Evolutionary conservation across 306 rosid species (phyloP), one percentile per base, ranked within the genome.

Genomic region (Sophora flavescens): DNA sequence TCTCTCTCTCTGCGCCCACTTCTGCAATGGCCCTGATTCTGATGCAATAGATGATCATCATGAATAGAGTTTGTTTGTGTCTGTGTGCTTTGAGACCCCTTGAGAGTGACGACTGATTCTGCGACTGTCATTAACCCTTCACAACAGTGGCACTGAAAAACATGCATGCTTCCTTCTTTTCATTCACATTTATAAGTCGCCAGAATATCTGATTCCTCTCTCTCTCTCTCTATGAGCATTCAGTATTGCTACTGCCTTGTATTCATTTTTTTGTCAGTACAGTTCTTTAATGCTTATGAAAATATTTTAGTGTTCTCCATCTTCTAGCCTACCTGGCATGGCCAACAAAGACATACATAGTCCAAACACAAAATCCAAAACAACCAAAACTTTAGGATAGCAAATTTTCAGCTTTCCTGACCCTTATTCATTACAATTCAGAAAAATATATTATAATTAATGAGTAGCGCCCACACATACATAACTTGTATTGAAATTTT

Each of bases 61-160:
- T 86, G 85, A 74, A 85, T 84, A 56, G 84, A 81, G 84, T 86
- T 84, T 87, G 92, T 85, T 82, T 90, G 88, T 80, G 87, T 83
- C 86, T 87, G 81, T 68, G 71, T 32, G 63, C 63, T 54, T 66
- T 78, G 58, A 52, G 48, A 39, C 53, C 70, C 70, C 38, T 82
- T 84, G 97, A 89, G 83, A 88, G 90, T 13, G 93, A 92, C 96
- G 81, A 82, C 70, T 88, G 97, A 79, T 69, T 36, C 83, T 83
- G 84, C 83, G 72, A 30, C 83, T 87, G 89, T 85, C 89, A 89
- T 89, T 84, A 84, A 83, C 87, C 75, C 75, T 81, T 77, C 71
- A n/a, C 84, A 79, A 78, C 86, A 48, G 72, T 87, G 98, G 96
- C 96, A 89, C 98, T 91, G 98, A 93, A 93, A 90, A 91, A 79